Percentiles rank a stretch among this genome's conserved stretches.
Conservation (phyloP, 345 rosid species). For the Eucalyptus guilfoylei region DNA sequence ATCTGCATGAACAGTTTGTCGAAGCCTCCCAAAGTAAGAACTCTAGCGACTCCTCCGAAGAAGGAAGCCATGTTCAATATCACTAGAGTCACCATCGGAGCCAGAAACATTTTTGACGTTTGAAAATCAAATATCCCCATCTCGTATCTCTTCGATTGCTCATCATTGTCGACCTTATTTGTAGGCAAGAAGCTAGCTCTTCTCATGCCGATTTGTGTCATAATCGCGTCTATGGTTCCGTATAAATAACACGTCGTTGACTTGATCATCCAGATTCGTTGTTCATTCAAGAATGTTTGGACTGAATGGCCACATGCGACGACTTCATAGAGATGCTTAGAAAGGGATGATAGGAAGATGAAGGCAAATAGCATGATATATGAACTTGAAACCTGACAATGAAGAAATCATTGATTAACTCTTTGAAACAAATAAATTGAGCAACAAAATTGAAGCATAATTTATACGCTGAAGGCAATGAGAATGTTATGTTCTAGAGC, state of each 20-base stretch:
- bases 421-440: background rate
- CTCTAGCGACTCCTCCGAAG: conserved; percentile 12
- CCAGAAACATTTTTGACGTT: conserved; percentile 12
- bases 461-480: background rate
- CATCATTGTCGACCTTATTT: conserved; percentile 7
- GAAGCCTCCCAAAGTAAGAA: background rate
- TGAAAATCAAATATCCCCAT: conserved; percentile 24
- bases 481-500: background rate
- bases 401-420: background rate
- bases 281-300: conserved; percentile 8
- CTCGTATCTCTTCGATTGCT: conserved; percentile 7
- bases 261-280: conserved; percentile 29
- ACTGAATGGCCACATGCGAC: conserved; percentile 1
- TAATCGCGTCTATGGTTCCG: conserved; percentile 12
- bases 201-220: conserved; percentile 5
- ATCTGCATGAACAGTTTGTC: conserved; percentile 6
- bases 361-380: background rate
- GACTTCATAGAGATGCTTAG: conserved; percentile 9
- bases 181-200: conserved; percentile 28
- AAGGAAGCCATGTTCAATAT: conserved; percentile 15
- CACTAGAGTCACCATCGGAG: conserved; percentile 11
- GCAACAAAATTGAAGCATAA: background rate
- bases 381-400: conserved; percentile 9
- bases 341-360: conserved; percentile 4
- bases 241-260: conserved; percentile 4